phyloP scores from a whole-genome alignment of 495 filamentous ascomycete species.

The Neurospora intermedia region DNA sequence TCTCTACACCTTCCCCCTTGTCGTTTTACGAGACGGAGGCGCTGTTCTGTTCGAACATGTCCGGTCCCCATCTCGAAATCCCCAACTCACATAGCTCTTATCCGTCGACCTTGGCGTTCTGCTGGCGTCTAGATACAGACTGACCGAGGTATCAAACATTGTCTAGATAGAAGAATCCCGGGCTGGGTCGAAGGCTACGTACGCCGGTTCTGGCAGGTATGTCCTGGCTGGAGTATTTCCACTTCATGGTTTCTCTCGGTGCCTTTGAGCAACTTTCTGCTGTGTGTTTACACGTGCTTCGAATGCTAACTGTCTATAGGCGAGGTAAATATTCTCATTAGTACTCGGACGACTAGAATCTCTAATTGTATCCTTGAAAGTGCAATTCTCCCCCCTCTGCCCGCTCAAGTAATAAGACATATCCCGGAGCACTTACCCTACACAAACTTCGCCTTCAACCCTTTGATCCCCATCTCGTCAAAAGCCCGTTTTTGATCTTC shows the following conservation, averaged over 20 bases:
- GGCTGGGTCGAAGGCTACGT: slow-evolving; percentile 94
- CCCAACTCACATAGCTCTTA: neutral
- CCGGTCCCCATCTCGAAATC: neutral
- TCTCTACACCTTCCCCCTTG: neutral
- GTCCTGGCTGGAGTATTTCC: neutral
- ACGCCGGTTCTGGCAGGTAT: slow-evolving; percentile 94
- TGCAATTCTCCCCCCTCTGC: neutral
- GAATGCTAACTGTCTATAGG: neutral
- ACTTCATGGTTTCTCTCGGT: neutral
- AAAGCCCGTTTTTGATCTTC: neutral
- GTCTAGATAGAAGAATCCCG: slow-evolving; percentile 66
- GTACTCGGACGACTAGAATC: neutral
- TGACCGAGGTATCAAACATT: slow-evolving; percentile 4
- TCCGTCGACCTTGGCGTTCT: neutral
- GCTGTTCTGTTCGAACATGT: neutral
- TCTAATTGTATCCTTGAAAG: neutral
- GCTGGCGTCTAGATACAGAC: neutral
- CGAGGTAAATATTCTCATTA: neutral
- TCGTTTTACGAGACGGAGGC: neutral
- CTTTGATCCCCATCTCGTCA: neutral
- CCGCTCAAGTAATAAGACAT: neutral
- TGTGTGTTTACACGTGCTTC: neutral
- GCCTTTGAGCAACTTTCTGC: neutral
- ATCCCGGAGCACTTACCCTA: neutral
- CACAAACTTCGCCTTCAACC: neutral